These are phyloP conservation scores for Globisporangium nodosum DNA, from an alignment of 352 stramenopile species.

Conservation along the genomic window DNA sequence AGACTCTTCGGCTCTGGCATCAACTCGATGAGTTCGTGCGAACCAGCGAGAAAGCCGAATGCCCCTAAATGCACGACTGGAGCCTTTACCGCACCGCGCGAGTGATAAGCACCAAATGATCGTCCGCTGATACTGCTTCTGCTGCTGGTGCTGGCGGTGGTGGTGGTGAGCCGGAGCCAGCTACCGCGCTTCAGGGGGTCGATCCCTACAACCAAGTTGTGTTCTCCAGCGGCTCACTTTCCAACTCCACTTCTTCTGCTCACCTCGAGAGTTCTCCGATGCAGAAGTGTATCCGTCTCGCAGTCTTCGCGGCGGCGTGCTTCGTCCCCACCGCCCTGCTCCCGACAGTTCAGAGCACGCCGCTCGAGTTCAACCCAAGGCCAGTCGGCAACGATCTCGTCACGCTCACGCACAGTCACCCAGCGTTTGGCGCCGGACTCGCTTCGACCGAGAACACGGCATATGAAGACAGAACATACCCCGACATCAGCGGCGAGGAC, in stretches of 20 bases:
- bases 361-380: slow-evolving; percentile 21
- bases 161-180: neutral
- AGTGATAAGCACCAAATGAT: neutral
- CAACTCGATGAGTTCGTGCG: neutral
- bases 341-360: neutral
- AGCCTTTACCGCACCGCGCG: neutral
- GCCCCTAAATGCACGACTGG: neutral
- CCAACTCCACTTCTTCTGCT: neutral
- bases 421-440: slow-evolving; percentile 23
- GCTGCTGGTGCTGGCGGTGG: neutral
- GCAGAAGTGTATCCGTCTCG: neutral
- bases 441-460: slow-evolving; percentile 9
- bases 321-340: neutral
- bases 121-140: neutral
- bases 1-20: neutral
- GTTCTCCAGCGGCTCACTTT: neutral
- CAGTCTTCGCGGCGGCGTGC: neutral
- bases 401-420: slow-evolving; percentile 28
- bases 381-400: slow-evolving; percentile 15
- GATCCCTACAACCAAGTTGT: neutral
- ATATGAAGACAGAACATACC: neutral
- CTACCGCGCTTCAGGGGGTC: neutral
- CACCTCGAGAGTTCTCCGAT: neutral
- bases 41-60: neutral
- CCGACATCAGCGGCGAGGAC: neutral